These are phyloP conservation scores for Abrus precatorius DNA, from an alignment of 306 rosid species.

Conservation along the genomic window DNA sequence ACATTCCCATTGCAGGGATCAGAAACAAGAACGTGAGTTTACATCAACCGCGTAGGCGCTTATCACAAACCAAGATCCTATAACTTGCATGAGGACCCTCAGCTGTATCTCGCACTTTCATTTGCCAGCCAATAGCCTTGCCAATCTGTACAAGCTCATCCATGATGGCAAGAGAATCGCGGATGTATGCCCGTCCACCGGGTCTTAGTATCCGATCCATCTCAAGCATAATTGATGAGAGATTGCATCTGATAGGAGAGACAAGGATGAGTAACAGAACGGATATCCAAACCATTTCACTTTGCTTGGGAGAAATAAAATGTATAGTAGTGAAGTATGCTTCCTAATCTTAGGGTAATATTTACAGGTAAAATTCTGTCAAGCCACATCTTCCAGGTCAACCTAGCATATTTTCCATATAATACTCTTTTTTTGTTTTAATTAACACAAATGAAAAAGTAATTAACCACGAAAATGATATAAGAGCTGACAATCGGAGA, in stretches of 20 bases:
- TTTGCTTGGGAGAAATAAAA: slow-evolving; percentile 8
- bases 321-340: background rate
- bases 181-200: slow-evolving; percentile 81
- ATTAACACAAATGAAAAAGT: background rate
- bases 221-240: slow-evolving; percentile 89
- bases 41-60: slow-evolving; percentile 62
- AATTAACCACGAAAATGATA: slow-evolving; percentile 7
- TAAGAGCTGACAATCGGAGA: slow-evolving; percentile 16
- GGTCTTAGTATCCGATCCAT: slow-evolving; percentile 95
- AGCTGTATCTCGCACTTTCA: slow-evolving; percentile 71
- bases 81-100: slow-evolving; percentile 97
- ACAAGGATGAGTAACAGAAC: background rate
- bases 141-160: slow-evolving; percentile 79
- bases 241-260: slow-evolving; percentile 68
- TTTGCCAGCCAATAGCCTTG: slow-evolving; percentile 83
- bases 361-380: background rate
- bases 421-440: background rate
- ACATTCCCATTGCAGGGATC: slow-evolving; percentile 33
- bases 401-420: slow-evolving; percentile 1
- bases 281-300: slow-evolving; percentile 6
- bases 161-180: slow-evolving; percentile 81
- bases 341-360: background rate
- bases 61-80: slow-evolving; percentile 76
- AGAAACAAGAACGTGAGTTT: slow-evolving; percentile 19
- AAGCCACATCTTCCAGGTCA: background rate